phyloP scores from a whole-genome alignment of 2,329 filamentous ascomycete genomes.

The Orbilia brochopaga region DNA sequence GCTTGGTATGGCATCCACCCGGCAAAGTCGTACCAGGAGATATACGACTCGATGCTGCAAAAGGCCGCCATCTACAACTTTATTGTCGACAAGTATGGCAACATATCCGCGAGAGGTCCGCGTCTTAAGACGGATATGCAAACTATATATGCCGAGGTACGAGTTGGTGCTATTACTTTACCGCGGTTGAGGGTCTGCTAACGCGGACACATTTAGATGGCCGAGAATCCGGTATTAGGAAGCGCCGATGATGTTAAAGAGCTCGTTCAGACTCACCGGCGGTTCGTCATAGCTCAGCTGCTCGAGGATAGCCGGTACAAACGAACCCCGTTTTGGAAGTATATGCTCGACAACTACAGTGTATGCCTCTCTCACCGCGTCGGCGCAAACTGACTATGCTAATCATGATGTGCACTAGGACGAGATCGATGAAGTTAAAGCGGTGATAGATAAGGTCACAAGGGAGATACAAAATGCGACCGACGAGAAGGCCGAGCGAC shows the following conservation, averaged over 20 bases:
- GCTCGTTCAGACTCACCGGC: slow-evolving; percentile 25
- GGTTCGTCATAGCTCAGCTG: slow-evolving; percentile 45
- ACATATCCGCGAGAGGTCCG: slow-evolving; percentile 12
- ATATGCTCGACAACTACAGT: slow-evolving; percentile 22
- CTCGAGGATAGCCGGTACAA: slow-evolving; percentile 32
- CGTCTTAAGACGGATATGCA: slow-evolving; percentile 27
- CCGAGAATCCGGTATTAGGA: slow-evolving; percentile 27
- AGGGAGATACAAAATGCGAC: slow-evolving; percentile 23
- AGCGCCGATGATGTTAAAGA: slow-evolving; percentile 18
- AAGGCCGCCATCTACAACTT: slow-evolving; percentile 54
- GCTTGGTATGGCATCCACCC: slow-evolving; percentile 54
- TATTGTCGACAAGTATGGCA: slow-evolving; percentile 52
- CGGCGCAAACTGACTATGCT: neutral
- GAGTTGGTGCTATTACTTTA: neutral
- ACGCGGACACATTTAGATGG: slow-evolving; percentile 12
- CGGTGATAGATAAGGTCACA: slow-evolving; percentile 30
- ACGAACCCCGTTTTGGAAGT: slow-evolving; percentile 35
- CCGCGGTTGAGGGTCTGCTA: neutral
- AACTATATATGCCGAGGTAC: slow-evolving; percentile 31
- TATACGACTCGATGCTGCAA: slow-evolving; percentile 51
- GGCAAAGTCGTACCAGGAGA: slow-evolving; percentile 45
- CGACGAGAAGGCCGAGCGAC: slow-evolving; percentile 34
- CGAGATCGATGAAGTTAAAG: slow-evolving; percentile 34
- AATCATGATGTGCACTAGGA: slow-evolving; percentile 5
- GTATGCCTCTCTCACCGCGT: slow-evolving; percentile 5